These are phyloP conservation scores for Cystofilobasidium bisporidii DNA, from an alignment of 768 basidiomycete species.

Conservation along the genomic window DNA sequence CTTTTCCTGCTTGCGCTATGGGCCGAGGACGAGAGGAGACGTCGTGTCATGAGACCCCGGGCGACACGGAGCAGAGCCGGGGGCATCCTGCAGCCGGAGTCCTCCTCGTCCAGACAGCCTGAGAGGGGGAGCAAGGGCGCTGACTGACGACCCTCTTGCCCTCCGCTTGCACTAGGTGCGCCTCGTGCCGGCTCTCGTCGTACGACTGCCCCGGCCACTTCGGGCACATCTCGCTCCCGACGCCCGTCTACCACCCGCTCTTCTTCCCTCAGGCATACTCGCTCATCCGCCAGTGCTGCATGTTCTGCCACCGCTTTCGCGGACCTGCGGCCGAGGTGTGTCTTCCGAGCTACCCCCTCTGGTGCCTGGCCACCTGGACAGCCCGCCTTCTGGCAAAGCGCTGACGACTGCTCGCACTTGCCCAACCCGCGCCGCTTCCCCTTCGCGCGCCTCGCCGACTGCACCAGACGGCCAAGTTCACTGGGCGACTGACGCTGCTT, in stretches of 20 bases:
- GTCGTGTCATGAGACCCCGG: too few relatives aligned
- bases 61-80: too few relatives aligned
- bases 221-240: constrained; percentile 92
- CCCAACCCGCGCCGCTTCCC: too few relatives aligned
- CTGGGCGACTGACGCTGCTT: constrained; percentile 74
- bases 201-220: constrained; percentile 96
- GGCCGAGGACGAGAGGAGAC: too few relatives aligned
- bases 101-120: neutral
- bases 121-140: neutral
- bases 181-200: constrained; percentile 84
- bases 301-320: constrained; percentile 92
- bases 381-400: too few relatives aligned
- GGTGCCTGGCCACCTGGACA: too few relatives aligned
- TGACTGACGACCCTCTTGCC: neutral
- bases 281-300: constrained; percentile 73
- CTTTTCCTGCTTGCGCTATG: neutral
- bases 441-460: too few relatives aligned
- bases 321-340: constrained; percentile 59
- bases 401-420: too few relatives aligned
- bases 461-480: constrained; percentile 74
- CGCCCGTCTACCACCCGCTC: constrained; percentile 90
- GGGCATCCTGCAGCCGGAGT: too few relatives aligned
- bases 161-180: constrained; percentile 56
- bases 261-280: constrained; percentile 88
- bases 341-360: too few relatives aligned